Percentiles rank a stretch among this genome's conserved stretches.
Evolutionary conservation across 2,329 filamentous ascomycete species (phyloP).

Genomic region (Aspergillus sergii): DNA sequence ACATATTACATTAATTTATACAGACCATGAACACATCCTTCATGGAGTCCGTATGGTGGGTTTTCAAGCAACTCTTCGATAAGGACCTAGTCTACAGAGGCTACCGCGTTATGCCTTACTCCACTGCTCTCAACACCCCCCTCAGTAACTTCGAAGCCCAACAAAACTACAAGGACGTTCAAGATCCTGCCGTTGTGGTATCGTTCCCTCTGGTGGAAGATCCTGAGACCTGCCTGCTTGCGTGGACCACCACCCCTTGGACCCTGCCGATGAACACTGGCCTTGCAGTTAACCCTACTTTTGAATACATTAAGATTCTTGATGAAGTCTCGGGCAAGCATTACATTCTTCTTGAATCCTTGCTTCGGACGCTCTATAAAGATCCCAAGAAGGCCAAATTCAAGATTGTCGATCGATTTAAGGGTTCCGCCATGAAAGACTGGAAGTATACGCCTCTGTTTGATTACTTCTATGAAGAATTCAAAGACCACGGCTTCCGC

Average conservation of each 20-base stretch:
- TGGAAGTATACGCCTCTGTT: constrained; percentile 91
- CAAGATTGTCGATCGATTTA: constrained; percentile 76
- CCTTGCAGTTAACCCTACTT: constrained; percentile 76
- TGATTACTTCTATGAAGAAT: constrained; percentile 85
- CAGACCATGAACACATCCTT: constrained; percentile 91
- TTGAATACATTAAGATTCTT: constrained; percentile 83
- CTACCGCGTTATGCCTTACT: constrained; percentile 93
- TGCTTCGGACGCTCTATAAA: constrained; percentile 84
- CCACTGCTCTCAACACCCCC: constrained; percentile 83
- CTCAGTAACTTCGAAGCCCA: constrained; percentile 92
- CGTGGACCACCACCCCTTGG: constrained; percentile 91
- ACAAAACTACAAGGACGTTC: constrained; percentile 92
- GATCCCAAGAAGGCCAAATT: constrained; percentile 95
- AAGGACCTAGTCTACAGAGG: constrained; percentile 89
- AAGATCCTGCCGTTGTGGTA: constrained; percentile 86
- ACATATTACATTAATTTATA: background rate
- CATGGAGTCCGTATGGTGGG: constrained; percentile 98
- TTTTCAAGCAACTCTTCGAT: constrained; percentile 89
- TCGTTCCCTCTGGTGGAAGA: constrained; percentile 82
- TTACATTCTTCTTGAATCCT: constrained; percentile 81
- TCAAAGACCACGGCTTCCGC: constrained; percentile 80
- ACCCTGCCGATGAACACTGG: constrained; percentile 80
- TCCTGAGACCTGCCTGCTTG: constrained; percentile 72
- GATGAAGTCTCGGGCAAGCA: constrained; percentile 82
- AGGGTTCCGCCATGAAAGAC: constrained; percentile 80